Evolutionary conservation across 805 yeast genomes (phyloP).

Genomic region (Cyberlindnera mrakii): DNA sequence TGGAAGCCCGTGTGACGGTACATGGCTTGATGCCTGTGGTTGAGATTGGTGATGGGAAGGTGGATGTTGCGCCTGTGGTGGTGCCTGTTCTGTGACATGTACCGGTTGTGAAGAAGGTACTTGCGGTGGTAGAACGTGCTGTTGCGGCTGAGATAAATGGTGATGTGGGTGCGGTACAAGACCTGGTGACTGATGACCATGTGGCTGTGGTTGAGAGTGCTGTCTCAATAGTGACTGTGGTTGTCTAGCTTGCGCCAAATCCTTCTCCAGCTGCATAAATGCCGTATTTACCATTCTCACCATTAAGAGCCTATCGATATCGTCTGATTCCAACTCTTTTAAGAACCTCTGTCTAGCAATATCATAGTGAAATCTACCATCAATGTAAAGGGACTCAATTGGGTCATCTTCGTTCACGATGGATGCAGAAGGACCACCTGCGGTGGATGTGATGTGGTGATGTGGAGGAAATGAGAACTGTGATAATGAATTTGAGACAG

Average conservation of each 20-base stretch:
- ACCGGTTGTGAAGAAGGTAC: neutral
- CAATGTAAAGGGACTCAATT: constrained; percentile 12
- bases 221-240: neutral
- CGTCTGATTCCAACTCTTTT: constrained; percentile 13
- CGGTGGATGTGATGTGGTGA: neutral
- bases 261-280: constrained; percentile 19
- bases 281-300: constrained; percentile 16
- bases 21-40: too few relatives aligned
- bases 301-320: constrained; percentile 5
- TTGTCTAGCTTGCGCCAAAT: constrained; percentile 2
- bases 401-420: constrained; percentile 1
- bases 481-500: constrained; percentile 3
- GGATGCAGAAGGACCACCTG: neutral
- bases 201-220: too few relatives aligned
- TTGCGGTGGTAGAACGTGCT: neutral
- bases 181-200: too few relatives aligned
- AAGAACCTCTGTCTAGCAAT: constrained; percentile 11
- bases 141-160: neutral
- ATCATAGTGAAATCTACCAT: constrained; percentile 20
- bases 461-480: neutral
- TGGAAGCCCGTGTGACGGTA: too few relatives aligned
- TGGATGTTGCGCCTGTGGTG: neutral
- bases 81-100: neutral
- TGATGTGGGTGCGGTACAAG: too few relatives aligned
- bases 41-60: too few relatives aligned